Evolutionary conservation across 176 grass and related monocot genomes (phyloP), one percentile per base, ranked within the genome.

Genomic region (Panicum miliaceum): DNA sequence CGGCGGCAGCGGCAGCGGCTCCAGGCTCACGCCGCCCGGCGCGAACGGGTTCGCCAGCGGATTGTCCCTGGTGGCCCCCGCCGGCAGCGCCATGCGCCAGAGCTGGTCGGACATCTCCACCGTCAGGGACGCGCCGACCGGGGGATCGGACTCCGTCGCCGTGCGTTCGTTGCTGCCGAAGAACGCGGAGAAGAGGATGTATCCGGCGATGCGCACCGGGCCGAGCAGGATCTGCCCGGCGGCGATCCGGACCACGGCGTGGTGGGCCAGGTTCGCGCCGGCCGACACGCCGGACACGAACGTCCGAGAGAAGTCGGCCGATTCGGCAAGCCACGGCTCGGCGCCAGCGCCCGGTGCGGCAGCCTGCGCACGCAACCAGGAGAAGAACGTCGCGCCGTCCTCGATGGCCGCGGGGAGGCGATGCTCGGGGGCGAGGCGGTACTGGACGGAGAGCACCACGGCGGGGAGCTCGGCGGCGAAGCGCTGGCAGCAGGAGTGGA

Each of bases 11-110:
- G 81, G 61, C 38, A 90, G n/a, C 20, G 82, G 12, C 14, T 73
- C 56, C 13, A 97, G 68, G 60, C 6, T 42, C 0, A 81, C 72
- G 85, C 90, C 89, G 3, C 43, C 81, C 34, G 81, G 87, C 0
- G 85, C 94, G 47, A 97, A 92, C 62, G 92, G 94, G 79, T 94
- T 94, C 45, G 72, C 90, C 9, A 90, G 20, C 25, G 90, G 90
- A 23, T 97, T 88, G 82, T 94, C 90, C 72, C 86, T 67, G 11
- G 76, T 91, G 15, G 77, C 80, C 1, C 86, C 90, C 6, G 9
- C 25, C 20, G 94, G 94, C 29, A 97, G 88, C 59, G 92, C 86
- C 16, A 97, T 70, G 37, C 84, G 83, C 94, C 94, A 94, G n/a
- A 74, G 66, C 80, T 63, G 18, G 90, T 92, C 88, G 32, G 76